A percentile compares a stretch with the other conserved stretches of the same genome.
These are phyloP conservation scores for Calcarisporium arbuscula DNA, from an alignment of 2,329 filamentous ascomycete species.

Conservation along the genomic window DNA sequence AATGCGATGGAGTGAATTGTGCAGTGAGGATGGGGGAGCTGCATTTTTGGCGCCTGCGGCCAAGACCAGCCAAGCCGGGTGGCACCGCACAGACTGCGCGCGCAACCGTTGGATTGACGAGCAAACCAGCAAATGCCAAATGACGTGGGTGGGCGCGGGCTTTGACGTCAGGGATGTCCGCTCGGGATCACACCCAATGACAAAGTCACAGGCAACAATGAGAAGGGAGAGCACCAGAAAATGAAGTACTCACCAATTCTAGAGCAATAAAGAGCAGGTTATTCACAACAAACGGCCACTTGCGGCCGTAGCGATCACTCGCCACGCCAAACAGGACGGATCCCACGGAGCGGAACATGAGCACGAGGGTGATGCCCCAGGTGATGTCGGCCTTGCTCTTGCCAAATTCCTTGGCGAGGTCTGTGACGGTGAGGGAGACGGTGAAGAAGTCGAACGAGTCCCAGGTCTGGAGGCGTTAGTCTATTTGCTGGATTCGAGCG, in stretches of 20 bases:
- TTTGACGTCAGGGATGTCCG: background rate
- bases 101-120: no score
- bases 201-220: background rate
- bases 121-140: background rate
- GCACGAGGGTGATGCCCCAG: slow-evolving; percentile 57
- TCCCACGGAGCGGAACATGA: slow-evolving; percentile 55
- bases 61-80: slow-evolving; percentile 11
- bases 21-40: no score
- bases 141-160: background rate
- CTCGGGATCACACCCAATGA: background rate
- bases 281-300: slow-evolving; percentile 72
- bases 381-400: slow-evolving; percentile 52
- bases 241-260: slow-evolving; percentile 52
- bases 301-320: slow-evolving; percentile 50
- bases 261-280: slow-evolving; percentile 66
- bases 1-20: no score
- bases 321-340: slow-evolving; percentile 49
- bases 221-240: background rate
- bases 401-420: slow-evolving; percentile 46
- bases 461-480: slow-evolving; percentile 54
- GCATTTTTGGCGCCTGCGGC: no score
- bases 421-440: slow-evolving; percentile 51
- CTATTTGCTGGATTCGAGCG: background rate
- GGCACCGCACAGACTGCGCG: slow-evolving; percentile 3
- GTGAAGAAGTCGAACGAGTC: slow-evolving; percentile 64